Conservation (phyloP, 75 land plant genomes). For the Selaginella tamariscina region DNA sequence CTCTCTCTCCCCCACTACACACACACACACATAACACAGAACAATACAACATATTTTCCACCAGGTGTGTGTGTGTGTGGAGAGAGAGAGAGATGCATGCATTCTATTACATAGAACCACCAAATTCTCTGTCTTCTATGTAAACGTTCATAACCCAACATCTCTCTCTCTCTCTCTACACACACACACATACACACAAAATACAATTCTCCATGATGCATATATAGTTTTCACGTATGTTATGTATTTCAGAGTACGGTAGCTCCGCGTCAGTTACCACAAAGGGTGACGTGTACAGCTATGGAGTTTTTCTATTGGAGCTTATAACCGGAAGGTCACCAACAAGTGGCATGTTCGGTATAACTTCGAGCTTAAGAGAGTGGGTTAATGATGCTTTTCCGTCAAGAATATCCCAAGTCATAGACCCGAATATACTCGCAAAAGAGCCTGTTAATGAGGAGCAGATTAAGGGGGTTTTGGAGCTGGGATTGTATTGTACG, state of each 20-base stretch:
- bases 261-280: neutral
- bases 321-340: conserved; percentile 5
- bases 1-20: too few relatives aligned
- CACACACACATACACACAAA: too few relatives aligned
- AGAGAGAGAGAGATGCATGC: too few relatives aligned
- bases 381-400: conserved; percentile 4
- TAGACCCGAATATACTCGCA: neutral
- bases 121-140: too few relatives aligned
- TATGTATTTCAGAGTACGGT: neutral
- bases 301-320: conserved; percentile 5
- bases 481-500: neutral
- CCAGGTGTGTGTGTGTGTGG: too few relatives aligned
- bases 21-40: too few relatives aligned
- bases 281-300: conserved; percentile 6
- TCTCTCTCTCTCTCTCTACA: too few relatives aligned
- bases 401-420: neutral
- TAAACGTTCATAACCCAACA: too few relatives aligned
- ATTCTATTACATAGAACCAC: too few relatives aligned
- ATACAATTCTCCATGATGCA: too few relatives aligned
- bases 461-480: neutral
- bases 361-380: neutral
- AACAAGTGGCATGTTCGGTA: conserved; percentile 10
- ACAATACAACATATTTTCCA: too few relatives aligned
- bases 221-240: too few relatives aligned
- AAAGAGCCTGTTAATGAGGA: neutral